Percentiles rank a stretch among this genome's conserved stretches.
These are phyloP conservation scores for Candida frijolesensis DNA, from an alignment of 1,139 yeast species.

Conservation along the genomic window DNA sequence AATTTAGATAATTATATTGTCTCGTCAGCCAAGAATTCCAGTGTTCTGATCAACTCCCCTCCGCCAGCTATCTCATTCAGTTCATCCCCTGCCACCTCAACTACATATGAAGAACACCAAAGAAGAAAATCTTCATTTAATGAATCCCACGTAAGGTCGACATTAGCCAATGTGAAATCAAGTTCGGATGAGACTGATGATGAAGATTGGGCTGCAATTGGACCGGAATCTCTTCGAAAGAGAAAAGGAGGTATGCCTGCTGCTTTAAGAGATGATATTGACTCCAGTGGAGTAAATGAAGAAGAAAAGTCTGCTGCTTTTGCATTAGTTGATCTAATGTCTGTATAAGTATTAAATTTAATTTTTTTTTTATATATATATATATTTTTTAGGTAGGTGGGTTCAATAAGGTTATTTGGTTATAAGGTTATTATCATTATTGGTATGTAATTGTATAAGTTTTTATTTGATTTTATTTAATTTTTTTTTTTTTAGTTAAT, in stretches of 20 bases:
- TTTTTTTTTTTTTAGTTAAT: neutral
- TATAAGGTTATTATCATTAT: neutral
- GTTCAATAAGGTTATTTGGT: slow-evolving; percentile 1
- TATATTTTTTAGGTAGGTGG: neutral
- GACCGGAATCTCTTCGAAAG: slow-evolving; percentile 63
- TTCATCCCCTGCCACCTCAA: slow-evolving; percentile 18
- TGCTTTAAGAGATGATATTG: slow-evolving; percentile 11
- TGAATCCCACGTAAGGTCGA: slow-evolving; percentile 45
- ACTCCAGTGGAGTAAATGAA: slow-evolving; percentile 17
- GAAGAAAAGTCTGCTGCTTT: slow-evolving; percentile 60
- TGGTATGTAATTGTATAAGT: slow-evolving; percentile 1
- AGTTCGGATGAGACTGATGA: slow-evolving; percentile 66
- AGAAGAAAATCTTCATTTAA: slow-evolving; percentile 48
- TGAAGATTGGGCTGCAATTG: slow-evolving; percentile 92
- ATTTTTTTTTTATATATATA: neutral
- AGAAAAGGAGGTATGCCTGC: slow-evolving; percentile 15
- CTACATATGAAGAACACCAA: slow-evolving; percentile 13
- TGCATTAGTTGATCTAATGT: slow-evolving; percentile 59
- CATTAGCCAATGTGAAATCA: slow-evolving; percentile 25
- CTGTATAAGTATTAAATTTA: slow-evolving; percentile 10
- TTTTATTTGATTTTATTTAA: neutral
- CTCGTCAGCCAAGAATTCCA: slow-evolving; percentile 43
- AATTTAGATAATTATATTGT: slow-evolving; percentile 46
- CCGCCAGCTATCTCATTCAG: slow-evolving; percentile 30
- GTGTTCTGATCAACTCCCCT: slow-evolving; percentile 39